Evolutionary conservation across 768 basidiomycete species (phyloP).

Genomic region (Amanita phalloides): DNA sequence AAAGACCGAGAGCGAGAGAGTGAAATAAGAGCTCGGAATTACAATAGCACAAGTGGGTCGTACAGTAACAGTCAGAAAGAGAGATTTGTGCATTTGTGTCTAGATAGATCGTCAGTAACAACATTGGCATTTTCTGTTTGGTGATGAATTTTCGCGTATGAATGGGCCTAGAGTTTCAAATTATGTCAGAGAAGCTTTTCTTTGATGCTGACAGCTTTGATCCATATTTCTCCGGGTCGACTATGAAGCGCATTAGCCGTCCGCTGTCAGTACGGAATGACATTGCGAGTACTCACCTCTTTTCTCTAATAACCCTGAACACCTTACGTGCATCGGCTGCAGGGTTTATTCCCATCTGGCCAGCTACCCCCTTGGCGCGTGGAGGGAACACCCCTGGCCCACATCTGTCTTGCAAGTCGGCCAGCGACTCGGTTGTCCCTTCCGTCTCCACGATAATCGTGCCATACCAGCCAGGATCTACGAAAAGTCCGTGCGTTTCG

Average conservation of each 20-base stretch:
- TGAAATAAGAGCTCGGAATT: not conserved
- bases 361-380: conserved; percentile 30
- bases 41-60: not conserved
- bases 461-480: conserved; percentile 79
- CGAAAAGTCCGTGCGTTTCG: conserved; percentile 38
- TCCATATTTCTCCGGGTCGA: conserved; percentile 68
- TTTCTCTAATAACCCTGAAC: conserved; percentile 68
- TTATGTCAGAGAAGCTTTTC: conserved; percentile 40
- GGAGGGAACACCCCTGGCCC: conserved; percentile 58
- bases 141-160: not conserved
- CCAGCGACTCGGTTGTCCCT: conserved; percentile 77
- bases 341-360: conserved; percentile 28
- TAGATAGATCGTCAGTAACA: not conserved
- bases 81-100: not conserved
- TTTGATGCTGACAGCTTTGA: conserved; percentile 54
- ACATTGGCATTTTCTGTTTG: not conserved
- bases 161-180: not conserved
- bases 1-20: not conserved
- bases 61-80: not conserved
- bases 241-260: conserved; percentile 21
- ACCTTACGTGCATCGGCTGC: conserved; percentile 23
- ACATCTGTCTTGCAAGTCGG: conserved; percentile 68
- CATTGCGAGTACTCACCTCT: conserved; percentile 33
- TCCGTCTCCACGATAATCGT: conserved; percentile 77
- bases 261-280: not conserved